Base-by-base conservation (phyloP, 371 early-diverging fungal species). In the Blyttiomyces sp. region DNA sequence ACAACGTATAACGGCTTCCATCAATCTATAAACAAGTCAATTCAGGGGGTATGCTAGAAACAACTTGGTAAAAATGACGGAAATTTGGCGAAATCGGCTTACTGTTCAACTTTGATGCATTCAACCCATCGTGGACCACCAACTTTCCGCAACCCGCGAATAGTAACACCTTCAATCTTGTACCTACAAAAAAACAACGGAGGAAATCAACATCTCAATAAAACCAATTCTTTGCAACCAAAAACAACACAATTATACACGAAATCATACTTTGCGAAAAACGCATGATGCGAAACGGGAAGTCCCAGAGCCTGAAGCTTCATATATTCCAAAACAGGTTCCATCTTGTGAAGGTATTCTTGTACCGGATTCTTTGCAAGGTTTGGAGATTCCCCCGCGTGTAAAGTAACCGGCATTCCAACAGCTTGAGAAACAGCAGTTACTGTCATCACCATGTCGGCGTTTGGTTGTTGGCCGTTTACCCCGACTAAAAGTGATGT, bases 391-490 rank as follows among this genome's bases (percentile, higher is more conserved):
- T 26, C 27, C 28, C 33, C 28, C 28, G 23, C 39, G 53, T 63
- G 63, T 49, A 68, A 44, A 3, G 59, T 44, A 42, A 63, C 39
- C 3, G 66, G 59, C 4, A 68, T 36, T 9, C 57, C 46, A 42
- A 34, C 48, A 26, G 26, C 51, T 23, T 63, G 26, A 33, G 83
- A 76, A 30, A 86, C 75, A 5, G 72, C 69, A 32, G 82, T 77
- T 19, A 89, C 80, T 3, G 89, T 87, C 51, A 90, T 90, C 59
- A 95, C 82, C 55, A 94, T 73, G 68, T 97, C 98, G 28, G 93
- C 78, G 69, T 97, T 97, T 13, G 95, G 90, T 52, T 94, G 80
- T 63, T 91, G 94, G 3, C 98, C 96, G 72, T 92, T 92, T 39
- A 91, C 82, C 0, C 96, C 96, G 78, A 89, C 93, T 86, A 76